Percentiles rank a stretch among this genome's conserved stretches.
phyloP scores from a whole-genome alignment of 1,284 basidiomycete genomes.

The Schizopora paradoxa region DNA sequence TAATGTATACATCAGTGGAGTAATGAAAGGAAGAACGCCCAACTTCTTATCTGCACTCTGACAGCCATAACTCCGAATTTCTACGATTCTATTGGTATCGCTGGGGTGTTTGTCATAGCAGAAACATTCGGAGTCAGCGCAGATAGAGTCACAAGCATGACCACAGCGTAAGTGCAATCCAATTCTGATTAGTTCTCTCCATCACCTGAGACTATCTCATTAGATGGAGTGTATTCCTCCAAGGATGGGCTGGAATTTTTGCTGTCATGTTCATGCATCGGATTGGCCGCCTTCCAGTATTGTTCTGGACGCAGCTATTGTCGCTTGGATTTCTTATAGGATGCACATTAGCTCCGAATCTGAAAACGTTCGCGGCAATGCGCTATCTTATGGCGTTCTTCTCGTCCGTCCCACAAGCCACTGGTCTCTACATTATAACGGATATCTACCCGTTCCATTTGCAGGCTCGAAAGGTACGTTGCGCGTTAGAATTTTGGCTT shows the following conservation, averaged over 20 bases:
- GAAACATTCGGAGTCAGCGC: constrained; percentile 50
- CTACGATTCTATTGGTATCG: constrained; percentile 59
- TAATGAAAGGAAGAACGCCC: constrained; percentile 42
- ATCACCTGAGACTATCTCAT: too few relatives aligned
- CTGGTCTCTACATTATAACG: constrained; percentile 59
- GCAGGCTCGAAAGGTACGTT: constrained; percentile 61
- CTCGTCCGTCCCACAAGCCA: constrained; percentile 1
- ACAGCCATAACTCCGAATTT: constrained; percentile 66
- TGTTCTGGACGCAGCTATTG: constrained; percentile 56
- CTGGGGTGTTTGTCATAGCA: constrained; percentile 53
- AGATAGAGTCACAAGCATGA: constrained; percentile 55
- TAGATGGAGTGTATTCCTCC: too few relatives aligned
- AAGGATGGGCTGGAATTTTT: constrained; percentile 55
- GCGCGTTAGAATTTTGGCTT: not conserved
- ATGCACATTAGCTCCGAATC: constrained; percentile 46
- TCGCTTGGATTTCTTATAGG: constrained; percentile 44
- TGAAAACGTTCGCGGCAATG: constrained; percentile 47
- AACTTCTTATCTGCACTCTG: constrained; percentile 53
- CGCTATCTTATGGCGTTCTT: constrained; percentile 10
- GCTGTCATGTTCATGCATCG: constrained; percentile 54
- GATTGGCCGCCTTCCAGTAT: constrained; percentile 53
- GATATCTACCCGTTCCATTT: constrained; percentile 72
- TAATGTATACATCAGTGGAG: constrained; percentile 34
- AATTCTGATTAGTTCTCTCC: too few relatives aligned
- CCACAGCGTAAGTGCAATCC: constrained; percentile 47